Evolutionary conservation across 2,329 filamentous ascomycete species (phyloP).

Genomic region (Chrysoporthe puriensis): DNA sequence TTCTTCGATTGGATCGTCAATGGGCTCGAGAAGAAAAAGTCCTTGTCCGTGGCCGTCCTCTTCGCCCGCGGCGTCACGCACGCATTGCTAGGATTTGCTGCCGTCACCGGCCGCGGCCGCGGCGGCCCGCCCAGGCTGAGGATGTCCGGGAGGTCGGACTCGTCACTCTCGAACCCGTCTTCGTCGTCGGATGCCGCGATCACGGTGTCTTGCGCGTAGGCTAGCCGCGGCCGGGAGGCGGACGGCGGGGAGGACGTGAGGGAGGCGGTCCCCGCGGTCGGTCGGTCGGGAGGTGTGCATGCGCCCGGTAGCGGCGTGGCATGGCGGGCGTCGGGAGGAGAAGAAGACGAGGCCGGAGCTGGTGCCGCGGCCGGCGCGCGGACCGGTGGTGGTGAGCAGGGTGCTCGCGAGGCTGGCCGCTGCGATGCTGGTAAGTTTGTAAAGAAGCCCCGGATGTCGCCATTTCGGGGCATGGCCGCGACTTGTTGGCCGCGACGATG

Average conservation of each 20-base stretch:
- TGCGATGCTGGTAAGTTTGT: slow-evolving; percentile 30
- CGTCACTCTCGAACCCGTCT: slow-evolving; percentile 63
- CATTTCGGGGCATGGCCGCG: slow-evolving; percentile 31
- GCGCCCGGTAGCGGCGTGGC: neutral
- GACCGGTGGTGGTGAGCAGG: neutral
- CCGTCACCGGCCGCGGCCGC: slow-evolving; percentile 37
- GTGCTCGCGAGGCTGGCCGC: neutral
- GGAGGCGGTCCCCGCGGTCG: slow-evolving; percentile 7
- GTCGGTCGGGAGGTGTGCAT: neutral
- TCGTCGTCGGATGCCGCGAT: slow-evolving; percentile 76
- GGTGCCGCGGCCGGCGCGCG: neutral
- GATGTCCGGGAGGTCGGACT: slow-evolving; percentile 61
- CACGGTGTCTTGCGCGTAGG: slow-evolving; percentile 54
- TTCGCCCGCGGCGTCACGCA: slow-evolving; percentile 53
- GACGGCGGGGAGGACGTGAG: slow-evolving; percentile 30
- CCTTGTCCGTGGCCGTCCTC: slow-evolving; percentile 45
- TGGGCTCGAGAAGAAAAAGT: slow-evolving; percentile 40
- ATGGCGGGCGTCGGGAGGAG: slow-evolving; percentile 1
- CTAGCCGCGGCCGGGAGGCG: slow-evolving; percentile 33
- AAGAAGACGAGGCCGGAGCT: neutral
- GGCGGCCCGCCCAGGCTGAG: slow-evolving; percentile 34
- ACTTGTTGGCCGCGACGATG: neutral
- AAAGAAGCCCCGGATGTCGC: slow-evolving; percentile 46
- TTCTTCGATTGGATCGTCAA: slow-evolving; percentile 57
- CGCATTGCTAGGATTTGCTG: slow-evolving; percentile 28